Base-by-base conservation (phyloP, 192 early-diverging fungal genomes). In the Gorgonomyces haynaldii region DNA sequence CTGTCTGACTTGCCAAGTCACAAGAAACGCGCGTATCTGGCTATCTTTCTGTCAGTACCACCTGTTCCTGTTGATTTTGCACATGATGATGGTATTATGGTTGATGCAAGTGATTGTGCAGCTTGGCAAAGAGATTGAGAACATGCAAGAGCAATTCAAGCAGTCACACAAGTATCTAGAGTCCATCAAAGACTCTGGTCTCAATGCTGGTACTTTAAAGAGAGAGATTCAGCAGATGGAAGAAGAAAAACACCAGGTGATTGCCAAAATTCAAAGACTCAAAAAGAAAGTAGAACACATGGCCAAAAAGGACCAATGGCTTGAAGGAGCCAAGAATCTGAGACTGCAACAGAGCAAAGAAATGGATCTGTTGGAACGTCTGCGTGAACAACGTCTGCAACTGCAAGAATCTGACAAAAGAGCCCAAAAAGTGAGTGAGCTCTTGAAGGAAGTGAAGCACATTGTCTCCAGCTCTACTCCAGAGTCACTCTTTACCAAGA, bases 171-270 rank as follows among this genome's bases (percentile, higher is more conserved):
- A 69, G 45, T 54, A 54, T 43, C 53, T 76, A 2, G 72, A 76
- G 37, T 47, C 55, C 2, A 40, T 76, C 10, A 54, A 58, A 10
- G 27, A 61, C 10, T 54, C 58, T 34, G 68, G 68, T 2, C 57
- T 53, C 27, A 61, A 56, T 42, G 60, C 73, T 5, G 55, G 57
- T 2, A 41, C 52, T 15, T 26, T 79, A 16, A 77, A 77, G 37
- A 51, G 62, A 25, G 76, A 79, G 52, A 79, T 79, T 30, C 70
- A 73, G 54, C 64, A 71, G 43, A 68, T 76, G 65, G 76, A 79
- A 41, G 76, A 79, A 41, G 76, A 79, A 52, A 79, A 79, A 56
- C 73, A 77, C 56, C 76, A 76, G 37, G 67, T 79, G 28, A 28
- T 54, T 30, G 63, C 45, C 40, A 79, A 76, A 32, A 67, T 79